phyloP scores from a whole-genome alignment of 371 early-diverging fungal species.

The Apophysomyces trapeziformis region DNA sequence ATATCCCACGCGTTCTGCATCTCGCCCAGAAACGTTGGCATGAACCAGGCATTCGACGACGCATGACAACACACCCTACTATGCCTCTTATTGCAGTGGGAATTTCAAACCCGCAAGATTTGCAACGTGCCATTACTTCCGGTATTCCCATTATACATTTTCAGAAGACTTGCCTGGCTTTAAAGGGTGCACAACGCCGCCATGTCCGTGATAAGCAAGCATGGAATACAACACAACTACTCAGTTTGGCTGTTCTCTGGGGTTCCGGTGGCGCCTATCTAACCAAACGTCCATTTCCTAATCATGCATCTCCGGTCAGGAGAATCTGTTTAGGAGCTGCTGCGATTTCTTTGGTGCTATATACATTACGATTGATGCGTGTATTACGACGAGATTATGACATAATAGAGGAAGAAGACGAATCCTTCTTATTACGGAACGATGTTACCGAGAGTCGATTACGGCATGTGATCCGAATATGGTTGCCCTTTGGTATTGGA shows the following conservation, averaged over 20 bases:
- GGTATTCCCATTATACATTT: constrained; percentile 46
- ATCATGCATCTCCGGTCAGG: neutral
- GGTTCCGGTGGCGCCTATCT: constrained; percentile 1
- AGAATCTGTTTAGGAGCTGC: neutral
- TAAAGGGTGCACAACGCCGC: constrained; percentile 33
- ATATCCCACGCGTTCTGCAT: constrained; percentile 30
- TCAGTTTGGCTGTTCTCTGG: neutral
- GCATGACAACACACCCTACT: constrained; percentile 17
- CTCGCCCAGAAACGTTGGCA: constrained; percentile 23
- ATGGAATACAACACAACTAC: neutral
- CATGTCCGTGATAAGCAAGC: constrained; percentile 14
- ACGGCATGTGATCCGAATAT: constrained; percentile 8
- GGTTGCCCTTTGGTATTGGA: neutral
- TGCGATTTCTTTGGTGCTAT: constrained; percentile 15
- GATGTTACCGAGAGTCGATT: constrained; percentile 19
- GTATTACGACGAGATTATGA: constrained; percentile 19
- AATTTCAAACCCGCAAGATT: constrained; percentile 43
- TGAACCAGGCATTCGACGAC: constrained; percentile 15
- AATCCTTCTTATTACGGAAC: constrained; percentile 25
- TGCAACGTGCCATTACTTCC: constrained; percentile 24
- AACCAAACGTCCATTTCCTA: neutral
- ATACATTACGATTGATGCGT: constrained; percentile 18
- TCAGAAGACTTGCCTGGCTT: constrained; percentile 32
- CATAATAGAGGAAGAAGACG: constrained; percentile 2
- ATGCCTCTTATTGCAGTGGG: constrained; percentile 36